Percentiles rank a stretch among this genome's conserved stretches.
phyloP scores from a whole-genome alignment of 257 asterid species.

The Fraxinus anomala region DNA sequence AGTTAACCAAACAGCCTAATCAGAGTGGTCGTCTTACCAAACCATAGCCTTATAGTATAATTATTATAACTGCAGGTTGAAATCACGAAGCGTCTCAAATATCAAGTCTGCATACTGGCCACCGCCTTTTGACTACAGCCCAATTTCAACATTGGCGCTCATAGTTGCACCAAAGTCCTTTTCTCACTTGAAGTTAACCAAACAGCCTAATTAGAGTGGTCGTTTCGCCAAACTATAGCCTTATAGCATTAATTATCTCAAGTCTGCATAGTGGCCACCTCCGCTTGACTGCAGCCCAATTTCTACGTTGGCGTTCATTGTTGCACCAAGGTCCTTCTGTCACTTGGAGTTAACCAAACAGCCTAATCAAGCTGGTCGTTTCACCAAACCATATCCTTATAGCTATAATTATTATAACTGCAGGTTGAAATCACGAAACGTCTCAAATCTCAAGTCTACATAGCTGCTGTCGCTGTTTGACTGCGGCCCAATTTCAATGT shows the following conservation, averaged over 20 bases:
- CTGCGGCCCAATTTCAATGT: too few species aligned
- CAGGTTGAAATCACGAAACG: neutral
- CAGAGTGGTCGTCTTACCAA: too few species aligned
- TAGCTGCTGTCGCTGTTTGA: too few species aligned
- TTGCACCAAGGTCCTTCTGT: slow-evolving; percentile 12
- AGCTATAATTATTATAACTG: too few species aligned
- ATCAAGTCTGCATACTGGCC: neutral
- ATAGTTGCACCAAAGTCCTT: slow-evolving; percentile 1
- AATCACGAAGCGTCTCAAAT: neutral
- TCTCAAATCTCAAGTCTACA: too few species aligned
- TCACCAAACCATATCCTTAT: too few species aligned
- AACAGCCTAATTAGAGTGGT: neutral
- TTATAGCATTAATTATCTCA: neutral
- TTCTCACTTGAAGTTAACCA: too few species aligned
- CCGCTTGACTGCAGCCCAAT: neutral
- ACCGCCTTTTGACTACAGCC: neutral
- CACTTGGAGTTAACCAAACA: too few species aligned
- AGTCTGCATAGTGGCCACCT: neutral
- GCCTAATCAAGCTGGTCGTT: too few species aligned
- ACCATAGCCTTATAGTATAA: neutral
- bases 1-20: too few species aligned
- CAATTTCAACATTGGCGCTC: neutral
- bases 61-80: neutral
- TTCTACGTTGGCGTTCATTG: neutral
- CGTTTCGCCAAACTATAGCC: neutral